phyloP scores from a whole-genome alignment of 768 basidiomycete genomes.

The Leucosporidium creatinivorum region DNA sequence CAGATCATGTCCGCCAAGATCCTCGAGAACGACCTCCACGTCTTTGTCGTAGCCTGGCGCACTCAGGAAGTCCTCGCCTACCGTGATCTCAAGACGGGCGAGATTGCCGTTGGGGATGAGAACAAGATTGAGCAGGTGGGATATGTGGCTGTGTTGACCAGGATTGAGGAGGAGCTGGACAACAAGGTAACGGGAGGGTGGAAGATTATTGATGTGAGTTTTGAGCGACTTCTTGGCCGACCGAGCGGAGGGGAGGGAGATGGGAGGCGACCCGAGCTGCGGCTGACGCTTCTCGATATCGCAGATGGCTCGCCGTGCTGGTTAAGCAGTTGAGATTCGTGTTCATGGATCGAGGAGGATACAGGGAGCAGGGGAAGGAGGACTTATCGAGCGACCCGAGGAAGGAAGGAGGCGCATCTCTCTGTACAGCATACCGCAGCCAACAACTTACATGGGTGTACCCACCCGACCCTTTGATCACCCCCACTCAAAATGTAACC shows the following conservation, averaged over 20 bases:
- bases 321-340: too few species aligned
- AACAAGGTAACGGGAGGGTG: constrained; percentile 95
- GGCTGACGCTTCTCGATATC: too few species aligned
- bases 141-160: constrained; percentile 85
- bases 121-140: constrained; percentile 86
- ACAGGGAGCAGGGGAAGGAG: too few species aligned
- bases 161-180: constrained; percentile 75
- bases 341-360: too few species aligned
- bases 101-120: constrained; percentile 77
- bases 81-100: constrained; percentile 79
- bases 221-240: not conserved
- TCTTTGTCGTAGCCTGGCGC: constrained; percentile 81
- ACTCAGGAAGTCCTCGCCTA: constrained; percentile 92
- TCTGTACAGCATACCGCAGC: too few species aligned
- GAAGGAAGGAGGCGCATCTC: too few species aligned
- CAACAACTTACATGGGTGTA: too few species aligned
- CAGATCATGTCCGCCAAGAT: constrained; percentile 81
- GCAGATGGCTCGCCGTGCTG: too few species aligned
- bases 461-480: too few species aligned
- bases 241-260: not conserved
- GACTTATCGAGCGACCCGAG: too few species aligned
- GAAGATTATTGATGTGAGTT: constrained; percentile 84
- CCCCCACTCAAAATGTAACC: too few species aligned
- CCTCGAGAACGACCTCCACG: constrained; percentile 76
- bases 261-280: too few species aligned